Conservation (phyloP, 176 grass and related monocot genomes). For the Microstegium vimineum region DNA sequence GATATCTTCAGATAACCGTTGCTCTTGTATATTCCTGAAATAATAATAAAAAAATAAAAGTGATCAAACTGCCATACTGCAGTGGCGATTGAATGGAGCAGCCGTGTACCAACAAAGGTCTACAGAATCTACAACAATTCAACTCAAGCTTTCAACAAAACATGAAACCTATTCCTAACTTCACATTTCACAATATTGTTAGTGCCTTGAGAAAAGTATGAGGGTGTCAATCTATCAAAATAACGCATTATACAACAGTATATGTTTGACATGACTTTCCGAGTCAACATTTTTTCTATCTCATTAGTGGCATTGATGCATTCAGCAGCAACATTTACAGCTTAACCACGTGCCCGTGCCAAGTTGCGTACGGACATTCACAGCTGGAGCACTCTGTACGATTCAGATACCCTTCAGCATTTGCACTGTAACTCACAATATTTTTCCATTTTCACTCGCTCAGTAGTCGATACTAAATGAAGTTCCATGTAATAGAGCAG, state of each 20-base stretch:
- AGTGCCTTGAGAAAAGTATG: not conserved
- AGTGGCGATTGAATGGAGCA: not conserved
- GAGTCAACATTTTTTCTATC: not conserved
- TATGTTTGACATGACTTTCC: not conserved
- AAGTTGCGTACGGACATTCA: not conserved
- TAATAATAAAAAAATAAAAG: constrained; percentile 10
- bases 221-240: not conserved
- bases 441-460: not conserved
- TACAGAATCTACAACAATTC: not conserved
- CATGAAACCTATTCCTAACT: not conserved
- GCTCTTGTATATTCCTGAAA: constrained; percentile 77
- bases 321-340: not conserved
- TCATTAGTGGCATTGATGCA: not conserved
- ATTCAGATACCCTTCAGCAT: not conserved
- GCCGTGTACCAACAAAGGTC: not conserved
- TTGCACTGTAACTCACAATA: not conserved
- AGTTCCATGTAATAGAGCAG: not conserved
- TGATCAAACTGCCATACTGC: not conserved
- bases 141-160: not conserved
- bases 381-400: not conserved
- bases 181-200: not conserved
- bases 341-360: not conserved
- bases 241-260: not conserved
- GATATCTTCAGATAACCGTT: constrained; percentile 91
- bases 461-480: not conserved